A percentile compares a stretch with the other conserved stretches of the same genome.
Conservation (phyloP, 768 basidiomycete genomes). For the Tricholoma saponaceum region DNA sequence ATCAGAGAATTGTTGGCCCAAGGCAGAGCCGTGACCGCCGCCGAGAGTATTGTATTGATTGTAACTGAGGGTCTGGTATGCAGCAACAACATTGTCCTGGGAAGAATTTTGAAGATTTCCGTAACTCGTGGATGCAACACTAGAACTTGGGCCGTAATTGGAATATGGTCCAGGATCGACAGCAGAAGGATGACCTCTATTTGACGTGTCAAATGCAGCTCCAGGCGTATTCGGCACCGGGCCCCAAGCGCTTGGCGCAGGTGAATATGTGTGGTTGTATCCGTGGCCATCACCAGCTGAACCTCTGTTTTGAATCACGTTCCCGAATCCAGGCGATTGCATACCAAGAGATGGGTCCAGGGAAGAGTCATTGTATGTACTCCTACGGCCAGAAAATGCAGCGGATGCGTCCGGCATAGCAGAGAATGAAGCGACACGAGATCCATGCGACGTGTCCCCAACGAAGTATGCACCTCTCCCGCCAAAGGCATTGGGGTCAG, state of each 20-base stretch:
- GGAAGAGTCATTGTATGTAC: constrained; percentile 35
- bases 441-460: constrained; percentile 33
- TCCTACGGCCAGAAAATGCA: constrained; percentile 30
- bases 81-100: background rate
- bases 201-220: background rate
- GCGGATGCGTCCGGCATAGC: constrained; percentile 21
- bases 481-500: constrained; percentile 58
- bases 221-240: background rate
- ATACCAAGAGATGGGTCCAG: constrained; percentile 31
- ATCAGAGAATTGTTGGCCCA: constrained; percentile 12
- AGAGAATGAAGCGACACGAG: constrained; percentile 23
- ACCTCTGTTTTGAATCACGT: constrained; percentile 25
- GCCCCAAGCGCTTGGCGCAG: constrained; percentile 23
- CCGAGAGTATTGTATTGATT: background rate
- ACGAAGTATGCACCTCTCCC: constrained; percentile 36
- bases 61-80: background rate
- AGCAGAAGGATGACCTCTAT: background rate
- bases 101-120: background rate
- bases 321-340: constrained; percentile 27
- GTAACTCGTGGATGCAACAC: background rate
- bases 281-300: constrained; percentile 36
- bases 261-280: constrained; percentile 29
- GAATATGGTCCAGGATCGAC: background rate
- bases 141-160: background rate
- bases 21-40: constrained; percentile 5